Base-by-base conservation (phyloP, 805 yeast genomes). In the Metschnikowia reukaufii region DNA sequence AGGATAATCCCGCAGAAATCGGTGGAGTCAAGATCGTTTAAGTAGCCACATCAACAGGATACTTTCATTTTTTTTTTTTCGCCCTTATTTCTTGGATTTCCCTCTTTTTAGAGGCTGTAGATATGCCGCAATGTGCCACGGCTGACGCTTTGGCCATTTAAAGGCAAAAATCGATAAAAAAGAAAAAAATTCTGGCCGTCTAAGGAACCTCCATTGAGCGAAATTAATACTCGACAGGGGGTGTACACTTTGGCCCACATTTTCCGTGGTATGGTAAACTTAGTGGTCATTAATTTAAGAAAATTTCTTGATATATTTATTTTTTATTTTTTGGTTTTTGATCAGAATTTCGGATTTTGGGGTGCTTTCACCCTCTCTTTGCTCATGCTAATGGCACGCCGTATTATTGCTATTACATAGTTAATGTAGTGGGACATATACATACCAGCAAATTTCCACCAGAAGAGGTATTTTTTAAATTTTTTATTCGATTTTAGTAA, bases 11-110 rank as follows among this genome's bases (percentile, higher is more conserved):
- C 32, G 61, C 63, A 6, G 76, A 73, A 42, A 78, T 86, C 18
- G 85, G 84, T 2, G 98, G 96, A 18, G 86, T 91, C 4, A 92
- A 92, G 66, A 76, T 83, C 21, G 78, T 79, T 25, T 81, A 59
- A 32, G 16, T 2, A 25, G 29, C 12, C 29, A 25, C 3, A n/a
- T 18, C 18, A 15, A n/a, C 5, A 20, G 6, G n/a, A 10, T n/a
- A 19, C 31, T 25, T 13, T 13, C 18, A 36, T 30, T 6, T 30
- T 39, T 18, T 16, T 7, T 35, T 3, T 13, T 33, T 33, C 36
- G 6, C 10, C 10, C 12, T 16, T 33, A 7, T 7, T 17, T 16
- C 6, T 9, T 34, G 3, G 13, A 3, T 9, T 9, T 15, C 19
- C n/a, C 21, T 6, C 23, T 15, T 34, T 25, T 25, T 9, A 13